These are phyloP conservation scores for Rhododendron henanense DNA, from an alignment of 148 eudicot species.

Conservation along the genomic window DNA sequence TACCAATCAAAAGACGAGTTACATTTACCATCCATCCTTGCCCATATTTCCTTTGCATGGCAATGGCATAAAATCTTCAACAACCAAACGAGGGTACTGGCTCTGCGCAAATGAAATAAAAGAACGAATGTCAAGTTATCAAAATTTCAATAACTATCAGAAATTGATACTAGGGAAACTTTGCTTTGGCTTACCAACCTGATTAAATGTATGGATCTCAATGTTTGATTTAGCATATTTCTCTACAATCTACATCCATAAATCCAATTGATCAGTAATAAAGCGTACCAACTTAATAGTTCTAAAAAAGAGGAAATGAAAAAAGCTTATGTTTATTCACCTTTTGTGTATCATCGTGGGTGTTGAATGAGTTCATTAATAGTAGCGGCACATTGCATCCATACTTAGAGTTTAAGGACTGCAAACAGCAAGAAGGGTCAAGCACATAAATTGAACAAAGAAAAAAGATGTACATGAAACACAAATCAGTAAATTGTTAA, in stretches of 20 bases:
- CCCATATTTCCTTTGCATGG: conserved; percentile 74
- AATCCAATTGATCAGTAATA: conserved; percentile 8
- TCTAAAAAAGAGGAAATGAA: neutral
- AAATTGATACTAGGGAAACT: conserved; percentile 2
- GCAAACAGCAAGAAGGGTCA: conserved; percentile 12
- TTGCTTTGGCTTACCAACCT: conserved; percentile 42
- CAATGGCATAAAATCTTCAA: conserved; percentile 70
- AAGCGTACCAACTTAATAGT: neutral
- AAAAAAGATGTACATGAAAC: neutral
- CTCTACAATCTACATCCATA: conserved; percentile 66
- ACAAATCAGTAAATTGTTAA: neutral
- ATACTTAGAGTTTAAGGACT: conserved; percentile 76
- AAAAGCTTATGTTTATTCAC: conserved; percentile 25
- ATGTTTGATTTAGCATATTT: conserved; percentile 68
- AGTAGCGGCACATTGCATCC: conserved; percentile 94
- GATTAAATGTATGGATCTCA: conserved; percentile 92
- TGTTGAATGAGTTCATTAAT: conserved; percentile 98
- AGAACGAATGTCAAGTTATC: neutral
- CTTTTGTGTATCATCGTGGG: conserved; percentile 94
- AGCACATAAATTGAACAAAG: neutral
- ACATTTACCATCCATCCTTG: conserved; percentile 88
- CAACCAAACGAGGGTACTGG: conserved; percentile 89
- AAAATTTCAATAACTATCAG: neutral
- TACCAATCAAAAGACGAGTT: neutral
- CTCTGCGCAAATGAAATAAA: conserved; percentile 40